Evolutionary conservation across 257 asterid genomes (phyloP), one percentile per base, ranked within the genome.

Genomic region (Solanum sitiens): DNA sequence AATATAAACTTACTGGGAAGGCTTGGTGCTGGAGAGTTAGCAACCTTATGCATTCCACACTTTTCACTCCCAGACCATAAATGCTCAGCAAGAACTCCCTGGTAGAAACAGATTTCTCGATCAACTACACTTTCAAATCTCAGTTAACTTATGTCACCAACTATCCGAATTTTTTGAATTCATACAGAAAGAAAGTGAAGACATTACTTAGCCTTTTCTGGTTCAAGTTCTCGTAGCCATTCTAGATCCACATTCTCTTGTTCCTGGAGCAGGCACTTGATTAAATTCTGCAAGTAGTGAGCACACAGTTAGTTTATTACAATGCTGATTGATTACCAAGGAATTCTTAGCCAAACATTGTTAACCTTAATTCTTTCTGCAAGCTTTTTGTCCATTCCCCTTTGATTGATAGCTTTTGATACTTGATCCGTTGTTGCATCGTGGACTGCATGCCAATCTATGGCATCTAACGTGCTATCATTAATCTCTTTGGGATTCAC

Each of bases 11-110:
- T 93, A 96, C 95, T 0, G 97, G 96, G 80, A 95, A 96, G 40
- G 98, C 94, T 33, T 84, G 91, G 33, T 91, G 93, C 25, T 89
- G 91, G 80, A 94, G 96, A 1, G 90, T 33, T 90, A 96, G 90
- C 70, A 95, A 95, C 83, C 93, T 86, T 84, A 95, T 88, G 23
- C 98, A 95, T 90, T 94, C 98, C 3, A 88, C 92, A 73, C 98
- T 95, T 90, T 95, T 95, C 89, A 93, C 45, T 16, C 94, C 96
- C 47, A 96, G 79, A 8, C 98, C 96, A 1, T 42, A 4, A 27
- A 94, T 70, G 87, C 95, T 93, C 89, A 89, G 50, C 35, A 96
- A 88, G 89, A 87, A 95, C 11, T 91, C 91, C 93, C 98, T 95
- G 42, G 14, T 30, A 47, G 44, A 50, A 47, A 80, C 18, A 47